Evolutionary conservation across 257 asterid genomes (phyloP), one percentile per base, ranked within the genome.

Genomic region (Parsonsia alboflavescens): DNA sequence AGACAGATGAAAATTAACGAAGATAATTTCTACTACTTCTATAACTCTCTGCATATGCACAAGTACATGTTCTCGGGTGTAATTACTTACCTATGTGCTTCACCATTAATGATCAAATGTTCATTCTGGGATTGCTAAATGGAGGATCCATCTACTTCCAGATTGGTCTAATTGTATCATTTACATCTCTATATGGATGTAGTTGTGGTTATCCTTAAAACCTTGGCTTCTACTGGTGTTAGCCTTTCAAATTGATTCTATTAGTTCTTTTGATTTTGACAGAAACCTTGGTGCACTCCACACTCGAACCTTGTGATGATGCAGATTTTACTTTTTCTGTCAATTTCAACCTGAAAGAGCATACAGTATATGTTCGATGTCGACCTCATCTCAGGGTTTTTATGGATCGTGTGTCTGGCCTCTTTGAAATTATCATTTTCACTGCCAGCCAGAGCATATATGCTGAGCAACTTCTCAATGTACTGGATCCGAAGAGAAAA

Each of bases 391-490:
- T 95, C 46, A 83, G 84, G 65, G 90, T 88, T 57, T 95, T 95
- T 75, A 82, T 95, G 86, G 96, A 89, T 74, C 93, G 90, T 74
- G 87, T 89, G 24, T 90, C 96, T 64, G 67, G 86, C 57, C 85
- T 83, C 68, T 95, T 95, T 71, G 99, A 95, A 89, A 85, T 95
- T 70, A 87, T 95, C 58, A 87, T 95, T 74, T 95, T 95, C 84
- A 95, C 99, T 10, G 99, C 99, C 68, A 95, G 99, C 82, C 99
- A 92, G 85, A 89, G 99, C 83, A 95, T 95, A 74, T 95, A 95
- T 26, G 99, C 98, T 0, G 94, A 92, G 87, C 90, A 89, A 77
- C 97, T 95, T 73, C 81, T 92, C 65, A 92, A 95, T 75, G 91
- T 95, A 75, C 82, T 95, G 44, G 99, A 95, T 73, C 99, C 99